Percentiles rank a stretch among this genome's conserved stretches.
Evolutionary conservation across 306 rosid species (phyloP).

Genomic region (Begonia fuchsioides): DNA sequence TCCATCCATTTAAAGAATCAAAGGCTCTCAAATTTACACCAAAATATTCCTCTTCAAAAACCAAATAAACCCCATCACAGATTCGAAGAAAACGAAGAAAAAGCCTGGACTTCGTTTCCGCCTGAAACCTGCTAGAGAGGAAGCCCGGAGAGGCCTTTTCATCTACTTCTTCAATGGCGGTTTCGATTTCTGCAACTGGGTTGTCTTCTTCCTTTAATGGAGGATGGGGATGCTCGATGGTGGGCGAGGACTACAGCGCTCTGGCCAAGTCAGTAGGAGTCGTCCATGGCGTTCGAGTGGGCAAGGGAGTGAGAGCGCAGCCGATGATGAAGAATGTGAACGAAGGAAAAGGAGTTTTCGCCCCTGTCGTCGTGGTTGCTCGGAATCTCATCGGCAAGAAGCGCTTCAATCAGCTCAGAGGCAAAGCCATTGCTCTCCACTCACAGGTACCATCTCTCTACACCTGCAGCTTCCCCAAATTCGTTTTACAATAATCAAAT

Average conservation of each 20-base stretch:
- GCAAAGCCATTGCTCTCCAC: constrained; percentile 96
- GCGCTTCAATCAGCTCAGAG: constrained; percentile 84
- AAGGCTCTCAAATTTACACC: constrained; percentile 51
- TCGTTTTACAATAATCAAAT: not conserved
- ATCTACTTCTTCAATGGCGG: too few species aligned
- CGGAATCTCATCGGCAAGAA: constrained; percentile 78
- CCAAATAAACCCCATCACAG: constrained; percentile 18
- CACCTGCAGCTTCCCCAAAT: not conserved
- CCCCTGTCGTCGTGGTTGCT: constrained; percentile 61
- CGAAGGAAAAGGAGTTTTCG: constrained; percentile 93
- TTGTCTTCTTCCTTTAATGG: constrained; percentile 53
- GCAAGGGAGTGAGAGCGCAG: constrained; percentile 39
- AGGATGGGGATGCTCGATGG: constrained; percentile 60
- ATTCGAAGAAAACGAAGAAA: not conserved
- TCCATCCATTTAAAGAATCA: constrained; percentile 31
- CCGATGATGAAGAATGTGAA: constrained; percentile 94
- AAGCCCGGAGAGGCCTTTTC: too few species aligned
- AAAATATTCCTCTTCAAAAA: constrained; percentile 36
- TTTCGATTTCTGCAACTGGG: constrained; percentile 52
- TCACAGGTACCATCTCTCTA: constrained; percentile 48
- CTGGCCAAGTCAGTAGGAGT: constrained; percentile 32
- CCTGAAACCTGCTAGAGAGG: too few species aligned
- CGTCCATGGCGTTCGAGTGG: constrained; percentile 28
- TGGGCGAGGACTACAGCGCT: constrained; percentile 48
- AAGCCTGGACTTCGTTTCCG: too few species aligned